Evolutionary conservation across 768 basidiomycete genomes (phyloP).

Genomic region (Podaxis carcinomalis): DNA sequence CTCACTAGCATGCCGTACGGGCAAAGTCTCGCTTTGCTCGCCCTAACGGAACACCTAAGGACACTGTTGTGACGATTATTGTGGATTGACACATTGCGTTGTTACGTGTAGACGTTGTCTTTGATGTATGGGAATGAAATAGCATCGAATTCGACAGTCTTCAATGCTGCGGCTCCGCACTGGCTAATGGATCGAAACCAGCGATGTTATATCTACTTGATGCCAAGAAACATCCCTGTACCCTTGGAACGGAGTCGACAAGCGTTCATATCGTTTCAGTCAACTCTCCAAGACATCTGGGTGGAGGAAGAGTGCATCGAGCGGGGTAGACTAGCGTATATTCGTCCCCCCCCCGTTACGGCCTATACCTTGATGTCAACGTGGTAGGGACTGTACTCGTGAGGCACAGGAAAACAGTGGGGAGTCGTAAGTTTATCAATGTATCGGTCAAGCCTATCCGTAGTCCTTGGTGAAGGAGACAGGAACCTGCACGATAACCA

Average conservation of each 20-base stretch:
- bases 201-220: constrained; percentile 29
- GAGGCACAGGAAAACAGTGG: constrained; percentile 25
- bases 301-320: constrained; percentile 31
- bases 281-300: constrained; percentile 39
- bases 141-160: constrained; percentile 27
- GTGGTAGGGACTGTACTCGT: background rate
- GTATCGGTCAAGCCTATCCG: constrained; percentile 27
- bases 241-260: constrained; percentile 39
- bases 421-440: constrained; percentile 34
- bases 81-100: background rate
- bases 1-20: constrained; percentile 58
- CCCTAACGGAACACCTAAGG: constrained; percentile 44
- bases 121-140: constrained; percentile 30
- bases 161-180: constrained; percentile 16
- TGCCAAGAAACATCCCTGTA: constrained; percentile 39
- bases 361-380: constrained; percentile 22
- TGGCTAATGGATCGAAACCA: too few relatives aligned
- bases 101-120: constrained; percentile 23
- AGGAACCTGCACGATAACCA: constrained; percentile 18
- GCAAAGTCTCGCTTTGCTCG: constrained; percentile 46
- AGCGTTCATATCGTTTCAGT: constrained; percentile 28
- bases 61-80: constrained; percentile 26
- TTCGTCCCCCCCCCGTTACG: constrained; percentile 35
- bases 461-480: constrained; percentile 38
- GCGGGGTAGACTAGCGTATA: constrained; percentile 31